Base-by-base conservation (phyloP, 176 grass and related monocot genomes). In the Aegilops longissima region DNA sequence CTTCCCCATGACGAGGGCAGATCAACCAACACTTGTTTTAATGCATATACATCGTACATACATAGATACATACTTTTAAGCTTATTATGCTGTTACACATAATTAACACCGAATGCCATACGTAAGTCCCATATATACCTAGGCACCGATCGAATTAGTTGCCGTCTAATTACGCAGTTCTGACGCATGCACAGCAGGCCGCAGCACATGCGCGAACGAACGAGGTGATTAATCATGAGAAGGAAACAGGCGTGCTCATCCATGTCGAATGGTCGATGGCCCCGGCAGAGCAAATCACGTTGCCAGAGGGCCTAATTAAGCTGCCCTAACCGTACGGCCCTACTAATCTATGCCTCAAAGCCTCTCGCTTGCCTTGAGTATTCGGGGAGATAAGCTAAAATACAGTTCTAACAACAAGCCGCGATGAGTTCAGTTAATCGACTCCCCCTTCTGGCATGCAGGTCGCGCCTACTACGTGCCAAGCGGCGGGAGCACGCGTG, bases 371-470 rank as follows among this genome's bases (percentile, higher is more conserved):
- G 63, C 51, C 51, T 42, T 88, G 86, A 85, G 56, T 2, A 88
- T 78, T 82, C 24, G 24, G 76, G 23, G 39, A 36, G 90, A 91
- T 91, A 88, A 91, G 18, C 44, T 91, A 88, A 2, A 82, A 85
- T 85, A 91, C 78, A 25, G 90, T 34, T 91, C 23, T 31, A 24
- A 24, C 77, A 52, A 70, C 7, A 59, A 20, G 56, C 4, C 52
- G 63, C 24, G 52, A 81, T 49, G 40, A 27, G 47, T 6, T 77
- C 85, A 71, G 12, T 82, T 77, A 81, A 88, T 77, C 23, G 30
- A 23, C 63, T 77, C 70, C 47, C 17, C 13, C 52, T 65, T 56
- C 63, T 70, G 90, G 52, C 82, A 82, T 45, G 12, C 61, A 42
- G 84, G 76, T 72, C 73, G 76, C 13, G 33, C 6, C 3, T 30